phyloP scores from a whole-genome alignment of 257 asterid species.

The Nicotiana knightiana region DNA sequence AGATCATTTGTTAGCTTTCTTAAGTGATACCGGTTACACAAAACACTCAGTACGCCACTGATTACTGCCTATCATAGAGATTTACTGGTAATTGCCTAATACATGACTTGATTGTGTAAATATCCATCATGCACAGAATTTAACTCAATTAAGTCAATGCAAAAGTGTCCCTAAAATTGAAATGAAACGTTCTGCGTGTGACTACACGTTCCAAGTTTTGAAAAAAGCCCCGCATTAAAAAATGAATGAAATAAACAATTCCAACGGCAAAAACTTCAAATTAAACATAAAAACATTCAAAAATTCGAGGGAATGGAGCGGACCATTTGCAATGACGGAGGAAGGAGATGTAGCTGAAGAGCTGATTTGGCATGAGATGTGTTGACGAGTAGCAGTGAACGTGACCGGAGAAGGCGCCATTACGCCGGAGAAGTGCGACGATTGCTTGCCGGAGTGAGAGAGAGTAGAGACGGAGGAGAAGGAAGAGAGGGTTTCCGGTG shows the following conservation, averaged over 20 bases:
- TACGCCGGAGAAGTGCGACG: constrained; percentile 23
- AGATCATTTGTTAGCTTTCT: no score
- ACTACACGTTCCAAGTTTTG: not conserved
- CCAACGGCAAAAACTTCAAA: not conserved
- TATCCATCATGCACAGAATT: no score
- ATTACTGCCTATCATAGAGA: no score
- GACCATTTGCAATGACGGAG: constrained; percentile 56
- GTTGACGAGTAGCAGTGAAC: constrained; percentile 30
- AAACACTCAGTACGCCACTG: no score
- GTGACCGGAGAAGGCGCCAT: constrained; percentile 26
- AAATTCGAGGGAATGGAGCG: not conserved
- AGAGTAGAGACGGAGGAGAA: constrained; percentile 44
- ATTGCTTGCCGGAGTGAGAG: constrained; percentile 23
- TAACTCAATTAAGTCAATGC: not conserved
- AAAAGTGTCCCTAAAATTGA: not conserved
- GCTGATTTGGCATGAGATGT: constrained; percentile 61
- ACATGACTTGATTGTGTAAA: no score
- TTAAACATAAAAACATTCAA: not conserved
- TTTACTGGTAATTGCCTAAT: no score
- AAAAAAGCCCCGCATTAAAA: not conserved
- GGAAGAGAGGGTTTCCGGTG: constrained; percentile 34
- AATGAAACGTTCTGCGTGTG: not conserved
- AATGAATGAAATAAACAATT: not conserved
- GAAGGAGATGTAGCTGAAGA: constrained; percentile 37
- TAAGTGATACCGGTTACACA: no score